Base-by-base conservation (phyloP, 495 filamentous ascomycete genomes). In the Halenospora varia region DNA sequence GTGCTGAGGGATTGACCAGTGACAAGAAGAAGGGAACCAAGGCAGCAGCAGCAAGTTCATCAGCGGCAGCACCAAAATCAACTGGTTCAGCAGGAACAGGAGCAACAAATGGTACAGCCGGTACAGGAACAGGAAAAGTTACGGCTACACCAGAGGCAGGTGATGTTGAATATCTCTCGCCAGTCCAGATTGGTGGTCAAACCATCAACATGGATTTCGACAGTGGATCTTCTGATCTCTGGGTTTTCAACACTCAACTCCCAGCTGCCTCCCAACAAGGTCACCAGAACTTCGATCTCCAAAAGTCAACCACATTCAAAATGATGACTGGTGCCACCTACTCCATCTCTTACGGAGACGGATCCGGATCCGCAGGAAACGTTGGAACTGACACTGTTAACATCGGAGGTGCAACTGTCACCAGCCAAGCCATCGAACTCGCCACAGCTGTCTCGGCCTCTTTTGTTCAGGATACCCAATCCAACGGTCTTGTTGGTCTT, bases 151-250 rank as follows among this genome's bases (percentile, higher is more conserved):
- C 86, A 2, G 83, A 84, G 44, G 61, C 75, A 46, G 80, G 81
- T 50, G 87, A 88, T 60, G 73, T 82, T 17, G 83, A 89, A 52
- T 96, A 88, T 63, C 75, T 93, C 15, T 79, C 85, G n/a, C 87
- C 88, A 0, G 83, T 94, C 40, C 77, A 61, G 6, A 84, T 96
- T 62, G 90, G 90, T 42, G 87, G 84, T 2, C 89, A 93, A 67
- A 81, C 77, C 4, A 61, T 93, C 53, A 81, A 82, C 53, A 76
- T 96, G 69, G 82, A 91, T 64, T 90, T 96, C 68, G 90, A 96
- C 70, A 87, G 87, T 18, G 90, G 90, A 55, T 92, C 88, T 1
- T 82, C 90, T 11, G 90, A 93, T 68, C 74, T 96, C 57, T 96
- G 90, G 90, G 82, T 92, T 25, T 87, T 93, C 73, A 90, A 82